A percentile compares a stretch with the other conserved stretches of the same genome.
Evolutionary conservation across 139 green algal genomes (phyloP).

Genomic region (Diplosphaera chodatii): DNA sequence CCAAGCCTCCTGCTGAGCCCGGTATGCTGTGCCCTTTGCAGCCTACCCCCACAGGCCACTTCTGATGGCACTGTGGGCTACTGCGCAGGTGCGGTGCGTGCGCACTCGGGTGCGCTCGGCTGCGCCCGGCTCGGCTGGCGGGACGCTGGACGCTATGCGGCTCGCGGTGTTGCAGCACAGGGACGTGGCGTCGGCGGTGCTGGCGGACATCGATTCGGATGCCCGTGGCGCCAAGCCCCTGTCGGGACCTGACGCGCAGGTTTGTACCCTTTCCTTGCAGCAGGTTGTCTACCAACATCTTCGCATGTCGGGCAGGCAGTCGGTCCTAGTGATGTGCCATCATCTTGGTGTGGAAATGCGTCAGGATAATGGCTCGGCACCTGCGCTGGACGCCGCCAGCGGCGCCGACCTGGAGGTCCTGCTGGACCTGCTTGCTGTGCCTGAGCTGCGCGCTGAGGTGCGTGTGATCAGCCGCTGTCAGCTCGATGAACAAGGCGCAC

Average conservation of each 20-base stretch:
- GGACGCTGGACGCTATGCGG: conserved; percentile 30
- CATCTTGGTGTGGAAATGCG: not conserved
- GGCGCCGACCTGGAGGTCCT: conserved; percentile 23
- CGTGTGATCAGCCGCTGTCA: not conserved
- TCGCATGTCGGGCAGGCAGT: no score
- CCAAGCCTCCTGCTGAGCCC: no score
- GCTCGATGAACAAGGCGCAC: no score
- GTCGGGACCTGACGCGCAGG: not conserved
- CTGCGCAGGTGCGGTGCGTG: not conserved
- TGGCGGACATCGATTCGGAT: conserved; percentile 23
- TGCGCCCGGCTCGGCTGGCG: conserved; percentile 2
- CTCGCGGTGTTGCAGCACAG: conserved; percentile 29
- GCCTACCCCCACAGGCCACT: no score
- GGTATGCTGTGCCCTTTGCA: no score
- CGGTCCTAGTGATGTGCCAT: no score
- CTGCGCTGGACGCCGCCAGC: not conserved
- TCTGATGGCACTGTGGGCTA: not conserved
- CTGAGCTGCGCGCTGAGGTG: conserved; percentile 2
- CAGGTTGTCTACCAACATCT: no score
- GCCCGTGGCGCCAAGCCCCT: not conserved
- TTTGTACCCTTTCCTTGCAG: not conserved
- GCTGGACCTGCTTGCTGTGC: conserved; percentile 24
- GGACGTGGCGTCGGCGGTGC: conserved; percentile 19
- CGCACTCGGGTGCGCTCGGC: not conserved
- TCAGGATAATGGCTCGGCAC: not conserved